Base-by-base conservation (phyloP, 2,329 filamentous ascomycete genomes). In the Botrytis deweyae region DNA sequence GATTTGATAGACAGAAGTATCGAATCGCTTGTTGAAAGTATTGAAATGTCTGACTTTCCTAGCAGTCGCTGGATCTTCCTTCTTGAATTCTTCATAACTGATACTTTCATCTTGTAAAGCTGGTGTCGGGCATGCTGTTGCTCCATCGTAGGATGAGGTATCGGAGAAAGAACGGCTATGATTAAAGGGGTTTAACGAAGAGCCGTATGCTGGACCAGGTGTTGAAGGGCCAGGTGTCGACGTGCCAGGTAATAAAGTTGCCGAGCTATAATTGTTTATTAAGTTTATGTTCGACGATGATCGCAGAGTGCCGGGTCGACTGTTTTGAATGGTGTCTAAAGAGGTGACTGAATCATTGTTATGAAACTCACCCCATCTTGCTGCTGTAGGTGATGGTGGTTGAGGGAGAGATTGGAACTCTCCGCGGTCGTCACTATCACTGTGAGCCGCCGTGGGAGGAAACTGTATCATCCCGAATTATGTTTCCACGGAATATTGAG, bases 1-100 rank as follows among this genome's bases (percentile, higher is more conserved):
- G 59, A 78, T 74, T n/a, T 42, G 29, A 68, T 69, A 72, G 29
- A 36, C 63, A 8, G 46, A 69, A 36, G 71, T 67, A 52, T 68
- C 64, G 25, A 22, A 72, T 62, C 33, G 36, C 33, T 52, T 69
- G 14, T 52, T 16, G 29, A 72, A 72, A 4, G 71, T 72, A 40
- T 72, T 72, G 44, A 62, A 72, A 38, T 72, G 64, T 42, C 55
- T 44, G 4, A 62, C 64, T 61, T 62, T 72, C 49, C 64, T 55
- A 61, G 58, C 14, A 4, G 29, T 55, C 0, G 42, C 20, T 25
- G 63, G 42, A 33, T 72, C 71, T 62, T 72, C 58, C 22, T 49
- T 72, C 16, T 69, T 69, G 8, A 72, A 68, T 7, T 72, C 71
- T 25, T 69, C 52, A 33, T 68, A 59, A 42, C 63, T 61, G 25